Evolutionary conservation across 1,284 basidiomycete genomes (phyloP).

Genomic region (Rhodofomes roseus): DNA sequence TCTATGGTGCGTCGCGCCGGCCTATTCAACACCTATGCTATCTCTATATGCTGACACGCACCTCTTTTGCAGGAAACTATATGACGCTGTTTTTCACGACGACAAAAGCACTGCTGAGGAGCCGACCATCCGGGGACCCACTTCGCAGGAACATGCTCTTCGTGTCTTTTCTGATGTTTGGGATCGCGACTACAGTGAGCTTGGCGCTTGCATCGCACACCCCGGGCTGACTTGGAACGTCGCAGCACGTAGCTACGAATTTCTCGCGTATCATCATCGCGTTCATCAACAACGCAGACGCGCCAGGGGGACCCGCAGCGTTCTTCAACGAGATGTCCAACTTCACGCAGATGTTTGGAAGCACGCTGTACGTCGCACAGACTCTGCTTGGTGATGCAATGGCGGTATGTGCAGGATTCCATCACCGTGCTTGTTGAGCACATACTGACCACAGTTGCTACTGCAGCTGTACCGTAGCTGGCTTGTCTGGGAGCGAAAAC

Average conservation of each 20-base stretch:
- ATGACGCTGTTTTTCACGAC: background rate
- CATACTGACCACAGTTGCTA: background rate
- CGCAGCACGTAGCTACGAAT: background rate
- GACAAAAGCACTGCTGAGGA: background rate
- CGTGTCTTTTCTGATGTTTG: background rate
- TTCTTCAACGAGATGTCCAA: background rate
- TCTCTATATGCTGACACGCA: no score
- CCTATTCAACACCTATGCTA: background rate
- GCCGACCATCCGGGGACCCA: background rate
- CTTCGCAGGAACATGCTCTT: background rate
- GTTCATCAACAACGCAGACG: background rate
- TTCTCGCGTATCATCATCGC: background rate
- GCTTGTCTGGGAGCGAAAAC: background rate
- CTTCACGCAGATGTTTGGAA: background rate
- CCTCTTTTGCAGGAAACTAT: background rate
- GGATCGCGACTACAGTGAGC: background rate
- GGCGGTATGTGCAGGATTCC: background rate
- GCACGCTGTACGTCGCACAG: background rate
- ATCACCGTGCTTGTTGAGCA: background rate
- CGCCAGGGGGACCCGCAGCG: background rate
- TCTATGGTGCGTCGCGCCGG: background rate
- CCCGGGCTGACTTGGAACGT: background rate
- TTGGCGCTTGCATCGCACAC: background rate
- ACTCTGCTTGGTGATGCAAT: background rate
- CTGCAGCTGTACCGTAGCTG: background rate